Evolutionary conservation across 441 rosid genomes (phyloP), one percentile per base, ranked within the genome.

Genomic region (Arabidopsis lyrata): DNA sequence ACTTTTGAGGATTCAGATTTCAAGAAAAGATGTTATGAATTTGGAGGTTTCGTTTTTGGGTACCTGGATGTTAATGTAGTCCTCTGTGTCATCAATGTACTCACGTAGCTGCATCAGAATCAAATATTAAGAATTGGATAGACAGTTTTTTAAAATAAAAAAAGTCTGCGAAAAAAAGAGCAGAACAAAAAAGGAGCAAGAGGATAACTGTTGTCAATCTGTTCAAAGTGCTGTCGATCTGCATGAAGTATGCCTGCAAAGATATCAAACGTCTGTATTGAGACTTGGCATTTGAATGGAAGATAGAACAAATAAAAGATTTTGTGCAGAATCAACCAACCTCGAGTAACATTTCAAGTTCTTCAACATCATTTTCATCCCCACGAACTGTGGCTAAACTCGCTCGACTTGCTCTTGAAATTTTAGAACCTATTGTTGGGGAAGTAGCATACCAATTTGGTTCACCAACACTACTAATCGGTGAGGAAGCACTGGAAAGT

Each of bases 321-420:
- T 35, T 14, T 0, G n/a, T 18, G 49, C 27, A 32, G 68, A 31
- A 12, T 34, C 8, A 62, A 54, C 59, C 2, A 68, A 94, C 99
- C 98, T 95, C 99, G 14, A 95, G 88, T 58, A 95, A 83, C 99
- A 95, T 95, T 84, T 93, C 98, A 74, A 95, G 97, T 86, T 91
- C 99, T 85, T 95, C 98, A 45, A 95, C 99, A 74, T 95, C 97
- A 73, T 93, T 86, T 78, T 95, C 98, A 22, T 93, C 94, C 20
- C 89, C 95, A 58, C 80, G 94, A 65, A 81, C 76, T 5, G 97
- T 93, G 50, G 82, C 85, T 73, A 90, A 38, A 80, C 97, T 91
- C 24, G 86, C 97, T 84, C 87, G 84, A 73, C 99, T 90, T 59
- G 98, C 99, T 79, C 91, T 83, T 11, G 99, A 91, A 78, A 92